Percentiles rank a stretch among this genome's conserved stretches.
phyloP scores from a whole-genome alignment of 176 grass and related monocot genomes.

The Juncus inflexus region DNA sequence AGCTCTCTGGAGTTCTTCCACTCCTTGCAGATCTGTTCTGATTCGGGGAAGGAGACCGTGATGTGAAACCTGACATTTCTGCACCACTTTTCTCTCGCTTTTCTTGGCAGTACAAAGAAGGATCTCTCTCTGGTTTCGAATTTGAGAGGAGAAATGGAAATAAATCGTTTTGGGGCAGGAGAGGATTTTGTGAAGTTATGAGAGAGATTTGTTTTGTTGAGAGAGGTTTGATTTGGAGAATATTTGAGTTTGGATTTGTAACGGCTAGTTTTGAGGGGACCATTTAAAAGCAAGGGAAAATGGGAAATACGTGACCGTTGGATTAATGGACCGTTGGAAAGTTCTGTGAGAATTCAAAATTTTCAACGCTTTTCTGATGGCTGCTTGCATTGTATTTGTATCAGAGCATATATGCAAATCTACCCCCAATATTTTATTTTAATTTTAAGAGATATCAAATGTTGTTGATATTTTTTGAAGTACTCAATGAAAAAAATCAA shows the following conservation, averaged over 20 bases:
- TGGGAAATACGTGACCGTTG: slow-evolving; percentile 7
- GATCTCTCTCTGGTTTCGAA: not conserved
- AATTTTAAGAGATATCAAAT: too few relatives aligned
- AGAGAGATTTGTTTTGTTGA: not conserved
- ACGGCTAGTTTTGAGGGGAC: slow-evolving; percentile 11
- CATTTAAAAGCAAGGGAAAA: slow-evolving; percentile 13
- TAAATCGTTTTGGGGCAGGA: not conserved
- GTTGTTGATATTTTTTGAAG: too few relatives aligned
- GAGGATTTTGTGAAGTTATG: slow-evolving; percentile 9
- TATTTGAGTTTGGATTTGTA: not conserved
- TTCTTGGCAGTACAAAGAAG: not conserved
- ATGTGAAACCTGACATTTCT: not conserved
- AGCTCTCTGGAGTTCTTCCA: not conserved
- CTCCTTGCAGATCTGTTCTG: not conserved
- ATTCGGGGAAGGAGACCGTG: slow-evolving; percentile 16
- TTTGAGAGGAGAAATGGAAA: slow-evolving; percentile 14
- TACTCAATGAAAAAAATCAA: too few relatives aligned
- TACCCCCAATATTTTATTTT: too few relatives aligned
- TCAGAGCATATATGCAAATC: too few relatives aligned
- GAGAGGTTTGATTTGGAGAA: too few relatives aligned
- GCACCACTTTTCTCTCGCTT: not conserved
- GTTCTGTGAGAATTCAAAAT: not conserved
- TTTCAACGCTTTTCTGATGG: too few relatives aligned
- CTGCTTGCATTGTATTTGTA: too few relatives aligned
- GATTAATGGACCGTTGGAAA: slow-evolving; percentile 15